phyloP scores from a whole-genome alignment of 129 eudicot species.

The Silybum marianum region DNA sequence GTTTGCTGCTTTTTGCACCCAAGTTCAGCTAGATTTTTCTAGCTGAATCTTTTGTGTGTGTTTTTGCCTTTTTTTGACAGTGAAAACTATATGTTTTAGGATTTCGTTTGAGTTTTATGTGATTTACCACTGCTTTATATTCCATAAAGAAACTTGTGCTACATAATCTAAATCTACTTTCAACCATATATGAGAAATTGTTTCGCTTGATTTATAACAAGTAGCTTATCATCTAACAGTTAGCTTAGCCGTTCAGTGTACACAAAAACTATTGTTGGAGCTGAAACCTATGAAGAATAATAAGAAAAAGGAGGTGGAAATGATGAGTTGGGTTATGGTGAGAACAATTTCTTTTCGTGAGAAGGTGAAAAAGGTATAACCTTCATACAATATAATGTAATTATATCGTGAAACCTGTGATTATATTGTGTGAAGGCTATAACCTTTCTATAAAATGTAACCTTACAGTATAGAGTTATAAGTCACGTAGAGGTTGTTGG shows the following conservation, averaged over 20 bases:
- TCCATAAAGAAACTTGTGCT: slow-evolving; percentile 1
- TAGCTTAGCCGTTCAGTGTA: not conserved
- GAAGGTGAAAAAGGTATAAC: no score
- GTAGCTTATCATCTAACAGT: not conserved
- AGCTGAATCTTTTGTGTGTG: not conserved
- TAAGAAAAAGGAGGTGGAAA: no score
- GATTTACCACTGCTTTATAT: slow-evolving; percentile 14
- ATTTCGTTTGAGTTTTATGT: slow-evolving; percentile 6
- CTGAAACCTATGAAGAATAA: no score
- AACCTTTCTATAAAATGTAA: no score
- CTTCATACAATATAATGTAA: no score
- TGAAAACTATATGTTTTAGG: slow-evolving; percentile 1
- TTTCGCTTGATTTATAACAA: not conserved
- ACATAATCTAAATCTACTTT: not conserved
- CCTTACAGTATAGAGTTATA: no score
- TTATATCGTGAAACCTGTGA: no score
- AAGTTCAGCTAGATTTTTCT: not conserved
- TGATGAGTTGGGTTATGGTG: no score
- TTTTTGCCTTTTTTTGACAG: not conserved
- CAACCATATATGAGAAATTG: not conserved
- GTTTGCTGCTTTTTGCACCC: slow-evolving; percentile 9
- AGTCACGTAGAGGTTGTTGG: no score
- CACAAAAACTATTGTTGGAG: not conserved
- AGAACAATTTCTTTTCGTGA: no score
- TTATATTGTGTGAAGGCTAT: no score